Conservation (phyloP, 2,329 filamentous ascomycete genomes). For the Aureobasidium leucospermi region DNA sequence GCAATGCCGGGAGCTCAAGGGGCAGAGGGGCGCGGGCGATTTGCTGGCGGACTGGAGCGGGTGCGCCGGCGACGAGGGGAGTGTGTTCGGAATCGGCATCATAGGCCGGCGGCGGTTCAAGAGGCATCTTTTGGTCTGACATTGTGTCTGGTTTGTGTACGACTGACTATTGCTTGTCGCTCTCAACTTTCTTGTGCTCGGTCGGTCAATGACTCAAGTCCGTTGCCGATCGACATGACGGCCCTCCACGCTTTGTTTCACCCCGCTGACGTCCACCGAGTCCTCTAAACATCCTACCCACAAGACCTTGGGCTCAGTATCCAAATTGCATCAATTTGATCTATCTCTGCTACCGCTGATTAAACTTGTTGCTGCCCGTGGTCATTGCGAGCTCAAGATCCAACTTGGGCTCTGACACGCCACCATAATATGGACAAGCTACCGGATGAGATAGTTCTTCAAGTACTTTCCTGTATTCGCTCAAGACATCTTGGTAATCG, state of each 20-base stretch:
- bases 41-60: constrained; percentile 19
- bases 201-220: background rate
- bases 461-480: constrained; percentile 34
- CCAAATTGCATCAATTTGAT: background rate
- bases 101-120: constrained; percentile 40
- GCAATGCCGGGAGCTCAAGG: constrained; percentile 72
- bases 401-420: background rate
- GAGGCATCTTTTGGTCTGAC: constrained; percentile 28
- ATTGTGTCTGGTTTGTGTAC: background rate
- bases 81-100: constrained; percentile 25
- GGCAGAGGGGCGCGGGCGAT: constrained; percentile 51
- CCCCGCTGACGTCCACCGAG: background rate
- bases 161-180: background rate
- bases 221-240: background rate
- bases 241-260: background rate
- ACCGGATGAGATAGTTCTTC: constrained; percentile 36
- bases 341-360: background rate
- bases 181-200: constrained; percentile 1
- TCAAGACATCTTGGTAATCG: constrained; percentile 2
- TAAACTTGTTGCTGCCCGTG: background rate
- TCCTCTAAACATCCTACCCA: background rate
- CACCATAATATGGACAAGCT: constrained; percentile 15
- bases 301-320: too few relatives aligned
- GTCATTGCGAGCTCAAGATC: background rate
- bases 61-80: constrained; percentile 16